Evolutionary conservation across 345 rosid genomes (phyloP).

Genomic region (Euphorbia peplus): DNA sequence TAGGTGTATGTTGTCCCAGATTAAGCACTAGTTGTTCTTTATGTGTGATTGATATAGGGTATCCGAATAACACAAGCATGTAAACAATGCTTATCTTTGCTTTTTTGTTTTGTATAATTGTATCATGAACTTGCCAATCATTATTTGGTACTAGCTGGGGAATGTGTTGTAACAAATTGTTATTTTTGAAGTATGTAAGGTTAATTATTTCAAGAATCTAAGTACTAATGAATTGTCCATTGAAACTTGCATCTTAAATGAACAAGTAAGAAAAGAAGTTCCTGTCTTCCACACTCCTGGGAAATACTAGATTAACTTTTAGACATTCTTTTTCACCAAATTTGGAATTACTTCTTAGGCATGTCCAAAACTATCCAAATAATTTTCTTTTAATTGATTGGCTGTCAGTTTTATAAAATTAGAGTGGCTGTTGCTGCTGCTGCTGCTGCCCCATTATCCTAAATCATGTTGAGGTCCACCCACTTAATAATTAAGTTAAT

Average conservation of each 20-base stretch:
- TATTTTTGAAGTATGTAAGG: neutral
- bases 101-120: no score
- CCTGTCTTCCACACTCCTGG: no score
- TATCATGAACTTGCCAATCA: neutral
- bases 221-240: neutral
- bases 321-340: neutral
- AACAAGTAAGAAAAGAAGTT: no score
- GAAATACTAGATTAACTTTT: neutral
- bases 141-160: neutral
- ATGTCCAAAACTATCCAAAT: no score
- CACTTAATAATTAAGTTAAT: no score
- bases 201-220: neutral
- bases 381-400: no score
- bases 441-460: no score
- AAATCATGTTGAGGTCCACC: no score
- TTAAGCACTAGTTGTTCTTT: constrained; percentile 28
- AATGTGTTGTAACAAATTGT: neutral
- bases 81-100: neutral
- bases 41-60: neutral
- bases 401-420: no score
- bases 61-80: constrained; percentile 13
- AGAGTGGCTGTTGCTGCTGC: no score
- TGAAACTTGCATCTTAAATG: neutral
- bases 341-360: neutral
- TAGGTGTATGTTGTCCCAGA: constrained; percentile 67